These are phyloP conservation scores for Septoria linicola DNA, from an alignment of 2,329 filamentous ascomycete species.

Conservation along the genomic window DNA sequence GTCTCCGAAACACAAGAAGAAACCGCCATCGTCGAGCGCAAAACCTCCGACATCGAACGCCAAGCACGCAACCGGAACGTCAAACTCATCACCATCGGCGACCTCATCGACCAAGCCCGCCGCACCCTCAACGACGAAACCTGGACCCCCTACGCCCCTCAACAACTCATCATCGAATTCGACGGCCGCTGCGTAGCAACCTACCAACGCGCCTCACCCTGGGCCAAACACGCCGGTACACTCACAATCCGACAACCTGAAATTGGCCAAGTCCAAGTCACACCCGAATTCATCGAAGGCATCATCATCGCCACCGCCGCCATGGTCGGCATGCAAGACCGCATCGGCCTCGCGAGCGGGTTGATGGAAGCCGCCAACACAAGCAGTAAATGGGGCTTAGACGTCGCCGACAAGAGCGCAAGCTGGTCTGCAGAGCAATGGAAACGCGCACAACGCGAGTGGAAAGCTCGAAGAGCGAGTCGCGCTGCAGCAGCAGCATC, in stretches of 20 bases:
- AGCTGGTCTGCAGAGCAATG: not conserved
- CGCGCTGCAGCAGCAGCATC: not conserved
- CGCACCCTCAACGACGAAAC: conserved; percentile 8
- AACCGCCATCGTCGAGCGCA: not conserved
- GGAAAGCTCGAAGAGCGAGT: not conserved
- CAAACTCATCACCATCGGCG: conserved; percentile 13
- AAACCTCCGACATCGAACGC: not conserved
- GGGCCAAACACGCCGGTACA: conserved; percentile 9
- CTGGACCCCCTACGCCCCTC: conserved; percentile 13
- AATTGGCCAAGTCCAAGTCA: not conserved
- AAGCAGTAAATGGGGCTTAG: not conserved
- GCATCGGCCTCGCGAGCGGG: conserved; percentile 11
- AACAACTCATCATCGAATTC: conserved; percentile 13
- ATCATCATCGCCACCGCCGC: conserved; percentile 15
- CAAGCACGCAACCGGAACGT: not conserved
- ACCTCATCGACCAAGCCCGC: conserved; percentile 12
- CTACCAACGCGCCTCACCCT: conserved; percentile 11
- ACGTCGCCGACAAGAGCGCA: not conserved
- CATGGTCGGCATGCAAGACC: conserved; percentile 19
- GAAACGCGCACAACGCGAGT: not conserved
- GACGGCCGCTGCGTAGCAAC: conserved; percentile 9
- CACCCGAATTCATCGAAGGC: conserved; percentile 16
- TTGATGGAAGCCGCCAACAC: conserved; percentile 8
- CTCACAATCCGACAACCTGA: conserved; percentile 6
- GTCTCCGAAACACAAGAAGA: not conserved